A percentile compares a stretch with the other conserved stretches of the same genome.
These are phyloP conservation scores for Zymoseptoria brevis DNA, from an alignment of 2,329 filamentous ascomycete species.

Conservation along the genomic window DNA sequence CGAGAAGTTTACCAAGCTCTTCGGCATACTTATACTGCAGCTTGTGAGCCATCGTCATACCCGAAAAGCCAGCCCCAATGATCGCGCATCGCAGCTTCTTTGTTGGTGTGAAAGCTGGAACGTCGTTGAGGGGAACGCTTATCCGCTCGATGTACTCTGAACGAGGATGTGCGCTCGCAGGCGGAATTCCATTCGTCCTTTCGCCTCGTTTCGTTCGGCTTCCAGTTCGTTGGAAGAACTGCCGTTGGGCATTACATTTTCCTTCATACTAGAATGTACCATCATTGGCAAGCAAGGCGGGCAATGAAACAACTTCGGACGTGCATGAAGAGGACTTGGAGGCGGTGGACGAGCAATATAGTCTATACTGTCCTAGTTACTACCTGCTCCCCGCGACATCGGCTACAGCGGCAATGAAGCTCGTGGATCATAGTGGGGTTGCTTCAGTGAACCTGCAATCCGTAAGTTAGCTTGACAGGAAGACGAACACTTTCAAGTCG, in stretches of 20 bases:
- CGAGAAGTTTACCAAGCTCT: slow-evolving; percentile 26
- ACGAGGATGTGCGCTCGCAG: slow-evolving; percentile 1
- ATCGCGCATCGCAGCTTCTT: slow-evolving; percentile 19
- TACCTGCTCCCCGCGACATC: not conserved
- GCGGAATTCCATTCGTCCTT: not conserved
- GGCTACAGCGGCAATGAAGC: not conserved
- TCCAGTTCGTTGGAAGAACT: not conserved
- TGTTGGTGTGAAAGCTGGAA: slow-evolving; percentile 12
- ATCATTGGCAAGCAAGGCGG: not conserved
- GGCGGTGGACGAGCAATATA: not conserved
- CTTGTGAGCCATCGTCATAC: slow-evolving; percentile 34
- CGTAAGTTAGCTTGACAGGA: not conserved
- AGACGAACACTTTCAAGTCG: not conserved
- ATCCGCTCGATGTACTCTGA: slow-evolving; percentile 5
- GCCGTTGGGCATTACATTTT: not conserved
- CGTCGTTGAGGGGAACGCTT: slow-evolving; percentile 11
- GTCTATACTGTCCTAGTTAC: not conserved
- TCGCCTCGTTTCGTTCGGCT: not conserved
- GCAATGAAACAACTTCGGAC: not conserved
- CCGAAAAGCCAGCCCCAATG: slow-evolving; percentile 30
- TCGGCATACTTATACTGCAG: slow-evolving; percentile 26
- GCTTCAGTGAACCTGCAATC: not conserved
- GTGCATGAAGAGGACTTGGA: not conserved
- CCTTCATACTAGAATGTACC: not conserved
- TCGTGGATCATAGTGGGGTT: not conserved